Percentiles rank a stretch among this genome's conserved stretches.
Conservation (phyloP, 2,329 filamentous ascomycete genomes). For the Talaromyces sp. region DNA sequence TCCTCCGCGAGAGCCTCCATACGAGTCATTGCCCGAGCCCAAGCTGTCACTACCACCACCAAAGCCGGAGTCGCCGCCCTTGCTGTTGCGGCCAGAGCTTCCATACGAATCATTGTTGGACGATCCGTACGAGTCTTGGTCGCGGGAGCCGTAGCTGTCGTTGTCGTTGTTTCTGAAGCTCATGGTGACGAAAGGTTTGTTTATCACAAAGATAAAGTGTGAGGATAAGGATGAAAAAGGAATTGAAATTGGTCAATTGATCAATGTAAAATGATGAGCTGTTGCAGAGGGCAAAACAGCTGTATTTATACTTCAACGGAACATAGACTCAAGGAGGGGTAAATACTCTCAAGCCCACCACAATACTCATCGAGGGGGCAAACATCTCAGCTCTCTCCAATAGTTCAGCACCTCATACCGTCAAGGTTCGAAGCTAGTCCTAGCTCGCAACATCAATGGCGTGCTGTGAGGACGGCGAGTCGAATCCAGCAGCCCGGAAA, state of each 20-base stretch:
- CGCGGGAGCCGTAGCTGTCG: background rate
- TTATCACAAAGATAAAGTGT: background rate
- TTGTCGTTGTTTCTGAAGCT: conserved; percentile 2
- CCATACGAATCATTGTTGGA: background rate
- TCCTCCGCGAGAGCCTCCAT: background rate
- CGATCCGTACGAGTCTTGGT: background rate
- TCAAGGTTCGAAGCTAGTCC: background rate
- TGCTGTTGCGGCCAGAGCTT: too few species aligned
- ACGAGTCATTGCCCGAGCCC: background rate
- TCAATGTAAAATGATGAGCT: background rate
- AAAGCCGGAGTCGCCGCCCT: too few species aligned
- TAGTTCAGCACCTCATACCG: background rate
- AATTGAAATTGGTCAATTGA: background rate
- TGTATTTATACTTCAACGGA: background rate
- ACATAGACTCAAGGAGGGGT: background rate
- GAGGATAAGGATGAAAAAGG: background rate
- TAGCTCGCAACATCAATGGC: background rate
- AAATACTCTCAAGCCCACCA: background rate
- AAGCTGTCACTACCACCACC: conserved; percentile 1
- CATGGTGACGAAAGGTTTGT: conserved; percentile 4
- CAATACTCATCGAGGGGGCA: background rate
- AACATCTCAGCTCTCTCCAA: background rate
- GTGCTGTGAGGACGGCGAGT: background rate
- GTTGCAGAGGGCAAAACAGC: background rate
- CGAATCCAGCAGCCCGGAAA: background rate